Conservation (phyloP, 1,139 yeast genomes). For the Pichia sp. region DNA sequence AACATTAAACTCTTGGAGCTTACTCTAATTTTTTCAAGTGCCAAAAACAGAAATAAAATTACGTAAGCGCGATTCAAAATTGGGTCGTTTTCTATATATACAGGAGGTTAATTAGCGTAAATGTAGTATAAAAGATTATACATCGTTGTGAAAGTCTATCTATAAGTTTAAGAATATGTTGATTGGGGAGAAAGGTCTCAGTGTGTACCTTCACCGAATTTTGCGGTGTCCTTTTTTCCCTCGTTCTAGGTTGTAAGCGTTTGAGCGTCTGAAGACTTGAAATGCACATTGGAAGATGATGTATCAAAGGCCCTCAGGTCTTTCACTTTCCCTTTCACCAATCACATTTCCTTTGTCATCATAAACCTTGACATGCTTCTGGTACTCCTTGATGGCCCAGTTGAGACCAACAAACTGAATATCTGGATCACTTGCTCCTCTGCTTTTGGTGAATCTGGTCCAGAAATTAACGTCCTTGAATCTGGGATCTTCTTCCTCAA, state of each 20-base stretch:
- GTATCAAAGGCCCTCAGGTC: conserved; percentile 16
- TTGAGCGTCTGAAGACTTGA: no score
- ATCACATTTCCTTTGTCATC: conserved; percentile 32
- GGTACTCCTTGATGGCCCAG: conserved; percentile 74
- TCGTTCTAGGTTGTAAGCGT: not conserved
- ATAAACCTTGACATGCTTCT: conserved; percentile 43
- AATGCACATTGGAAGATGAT: no score
- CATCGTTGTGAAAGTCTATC: not conserved
- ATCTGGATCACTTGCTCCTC: conserved; percentile 65
- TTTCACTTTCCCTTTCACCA: conserved; percentile 18
- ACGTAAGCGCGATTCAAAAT: no score
- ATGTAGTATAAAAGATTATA: not conserved
- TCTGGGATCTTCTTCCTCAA: conserved; percentile 55
- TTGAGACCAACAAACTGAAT: conserved; percentile 67
- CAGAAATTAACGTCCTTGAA: conserved; percentile 69
- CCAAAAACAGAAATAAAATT: no score
- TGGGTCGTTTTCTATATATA: no score
- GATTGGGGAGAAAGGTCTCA: not conserved
- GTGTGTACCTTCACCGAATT: no score
- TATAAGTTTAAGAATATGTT: not conserved
- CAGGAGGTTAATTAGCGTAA: not conserved
- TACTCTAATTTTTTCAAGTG: not conserved
- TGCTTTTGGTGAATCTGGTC: conserved; percentile 58
- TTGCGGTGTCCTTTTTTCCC: not conserved
- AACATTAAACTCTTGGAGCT: not conserved